A percentile compares a stretch with the other conserved stretches of the same genome.
These are phyloP conservation scores for Asterophora lycoperdoides DNA, from an alignment of 768 basidiomycete genomes.

Conservation along the genomic window DNA sequence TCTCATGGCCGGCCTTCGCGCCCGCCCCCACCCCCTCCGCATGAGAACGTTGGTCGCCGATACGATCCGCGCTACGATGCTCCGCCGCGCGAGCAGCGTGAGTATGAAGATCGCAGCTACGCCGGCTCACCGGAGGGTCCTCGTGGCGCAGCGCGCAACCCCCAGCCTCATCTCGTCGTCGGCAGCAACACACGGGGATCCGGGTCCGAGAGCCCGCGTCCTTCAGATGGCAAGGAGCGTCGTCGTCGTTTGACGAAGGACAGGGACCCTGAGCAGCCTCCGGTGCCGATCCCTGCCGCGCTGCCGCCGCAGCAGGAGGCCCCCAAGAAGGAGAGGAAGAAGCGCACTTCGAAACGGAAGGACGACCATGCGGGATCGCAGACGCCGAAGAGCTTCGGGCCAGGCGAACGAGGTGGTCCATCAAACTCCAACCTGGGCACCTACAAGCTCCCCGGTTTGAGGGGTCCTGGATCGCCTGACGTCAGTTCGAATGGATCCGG, in stretches of 20 bases:
- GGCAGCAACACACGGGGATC: constrained; percentile 42
- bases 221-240: constrained; percentile 43
- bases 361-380: constrained; percentile 44
- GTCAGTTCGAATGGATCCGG: constrained; percentile 63
- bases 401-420: constrained; percentile 27
- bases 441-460: constrained; percentile 29
- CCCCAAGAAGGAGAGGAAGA: constrained; percentile 57
- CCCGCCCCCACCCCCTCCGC: constrained; percentile 33
- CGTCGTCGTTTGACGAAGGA: constrained; percentile 45
- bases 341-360: constrained; percentile 38
- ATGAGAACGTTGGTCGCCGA: constrained; percentile 44
- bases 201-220: constrained; percentile 59
- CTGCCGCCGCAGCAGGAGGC: constrained; percentile 29
- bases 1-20: constrained; percentile 29
- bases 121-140: constrained; percentile 44
- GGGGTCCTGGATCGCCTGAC: constrained; percentile 52
- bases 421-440: constrained; percentile 20
- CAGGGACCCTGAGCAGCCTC: constrained; percentile 33
- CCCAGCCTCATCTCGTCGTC: constrained; percentile 27
- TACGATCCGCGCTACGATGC: constrained; percentile 64
- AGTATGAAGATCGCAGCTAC: constrained; percentile 45
- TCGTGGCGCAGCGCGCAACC: constrained; percentile 29
- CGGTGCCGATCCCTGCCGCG: constrained; percentile 22
- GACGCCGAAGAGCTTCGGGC: constrained; percentile 37
- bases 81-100: constrained; percentile 36